phyloP scores from a whole-genome alignment of 2,329 filamentous ascomycete species.

The Phaeomoniella chlamydospora region DNA sequence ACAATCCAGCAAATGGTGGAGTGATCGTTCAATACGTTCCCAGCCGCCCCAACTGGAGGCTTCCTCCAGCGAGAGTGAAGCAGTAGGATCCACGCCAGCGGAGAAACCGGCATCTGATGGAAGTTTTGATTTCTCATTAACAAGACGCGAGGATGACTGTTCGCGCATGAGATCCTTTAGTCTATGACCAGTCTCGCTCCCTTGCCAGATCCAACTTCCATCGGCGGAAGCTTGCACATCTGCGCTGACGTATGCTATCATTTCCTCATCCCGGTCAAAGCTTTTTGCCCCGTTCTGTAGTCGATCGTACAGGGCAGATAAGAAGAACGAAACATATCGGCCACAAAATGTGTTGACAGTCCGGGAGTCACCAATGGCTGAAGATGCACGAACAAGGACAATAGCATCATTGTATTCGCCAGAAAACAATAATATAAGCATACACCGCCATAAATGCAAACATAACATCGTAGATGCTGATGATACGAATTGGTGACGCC shows the following conservation, averaged over 20 bases:
- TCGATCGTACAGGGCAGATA: constrained; percentile 49
- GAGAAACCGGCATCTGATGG: constrained; percentile 7
- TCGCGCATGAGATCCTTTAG: constrained; percentile 9
- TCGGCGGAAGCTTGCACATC: constrained; percentile 73
- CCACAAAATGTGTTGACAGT: constrained; percentile 67
- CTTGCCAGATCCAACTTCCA: constrained; percentile 71
- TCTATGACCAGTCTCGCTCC: constrained; percentile 34
- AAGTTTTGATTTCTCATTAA: constrained; percentile 6
- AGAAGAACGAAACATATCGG: constrained; percentile 68
- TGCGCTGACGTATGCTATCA: constrained; percentile 71
- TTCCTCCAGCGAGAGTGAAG: constrained; percentile 37
- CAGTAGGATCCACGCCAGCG: constrained; percentile 6
- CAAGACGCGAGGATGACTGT: constrained; percentile 10
- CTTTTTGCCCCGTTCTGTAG: constrained; percentile 26
- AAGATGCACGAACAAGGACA: constrained; percentile 56
- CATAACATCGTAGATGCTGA: constrained; percentile 63
- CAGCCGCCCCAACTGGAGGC: constrained; percentile 65
- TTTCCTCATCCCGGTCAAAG: constrained; percentile 62
- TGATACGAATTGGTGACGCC: constrained; percentile 45
- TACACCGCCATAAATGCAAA: constrained; percentile 75
- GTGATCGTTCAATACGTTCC: constrained; percentile 54
- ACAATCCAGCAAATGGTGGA: constrained; percentile 37
- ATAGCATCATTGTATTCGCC: constrained; percentile 60
- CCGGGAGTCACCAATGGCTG: constrained; percentile 55
- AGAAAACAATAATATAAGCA: constrained; percentile 63